A percentile compares a stretch with the other conserved stretches of the same genome.
These are phyloP conservation scores for Pseudopithomyces maydicus DNA, from an alignment of 2,329 filamentous ascomycete genomes.

Conservation along the genomic window DNA sequence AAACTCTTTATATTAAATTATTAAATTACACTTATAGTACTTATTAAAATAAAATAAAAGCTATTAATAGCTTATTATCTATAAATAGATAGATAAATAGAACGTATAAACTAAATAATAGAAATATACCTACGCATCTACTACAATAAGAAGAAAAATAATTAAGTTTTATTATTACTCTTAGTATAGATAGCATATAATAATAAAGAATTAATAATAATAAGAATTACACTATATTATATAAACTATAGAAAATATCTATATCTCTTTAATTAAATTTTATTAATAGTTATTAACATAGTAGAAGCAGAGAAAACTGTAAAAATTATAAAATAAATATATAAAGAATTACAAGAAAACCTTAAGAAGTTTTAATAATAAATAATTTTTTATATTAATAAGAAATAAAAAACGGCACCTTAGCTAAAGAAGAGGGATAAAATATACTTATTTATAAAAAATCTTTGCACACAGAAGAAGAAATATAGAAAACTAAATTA, in stretches of 20 bases:
- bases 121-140: conserved; percentile 1
- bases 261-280: conserved; percentile 2
- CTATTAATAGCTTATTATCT: not conserved
- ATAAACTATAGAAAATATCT: conserved; percentile 2
- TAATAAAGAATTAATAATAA: conserved; percentile 2
- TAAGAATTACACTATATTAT: conserved; percentile 1
- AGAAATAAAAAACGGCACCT: conserved; percentile 5
- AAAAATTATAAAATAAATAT: conserved; percentile 1
- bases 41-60: conserved; percentile 2
- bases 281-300: not conserved
- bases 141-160: conserved; percentile 2
- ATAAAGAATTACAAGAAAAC: not conserved
- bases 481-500: not conserved
- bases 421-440: conserved; percentile 8
- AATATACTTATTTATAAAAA: conserved; percentile 8
- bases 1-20: not conserved
- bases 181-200: conserved; percentile 3
- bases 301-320: not conserved
- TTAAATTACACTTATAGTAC: not conserved
- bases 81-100: conserved; percentile 7
- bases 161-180: conserved; percentile 1
- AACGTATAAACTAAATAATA: conserved; percentile 1
- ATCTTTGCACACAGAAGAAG: not conserved
- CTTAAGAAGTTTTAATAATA: conserved; percentile 3
- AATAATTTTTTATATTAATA: conserved; percentile 4